These are phyloP conservation scores for Lupinus albus DNA, from an alignment of 306 rosid species.

Conservation along the genomic window DNA sequence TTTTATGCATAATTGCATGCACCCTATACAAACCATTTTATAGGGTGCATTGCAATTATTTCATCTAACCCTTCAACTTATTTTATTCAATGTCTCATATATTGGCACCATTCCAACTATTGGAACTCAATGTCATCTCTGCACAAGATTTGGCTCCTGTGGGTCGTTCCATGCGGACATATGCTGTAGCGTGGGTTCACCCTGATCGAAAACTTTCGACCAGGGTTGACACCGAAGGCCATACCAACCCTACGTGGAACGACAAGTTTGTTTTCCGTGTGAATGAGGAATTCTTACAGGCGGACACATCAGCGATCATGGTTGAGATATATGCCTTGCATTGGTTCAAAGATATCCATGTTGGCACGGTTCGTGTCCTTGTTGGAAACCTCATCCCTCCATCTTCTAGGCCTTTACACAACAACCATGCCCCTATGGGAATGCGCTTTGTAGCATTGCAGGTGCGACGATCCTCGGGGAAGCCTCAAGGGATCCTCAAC, in stretches of 20 bases:
- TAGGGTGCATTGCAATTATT: background rate
- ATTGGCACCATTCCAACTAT: conserved; percentile 62
- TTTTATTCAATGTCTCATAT: conserved; percentile 51
- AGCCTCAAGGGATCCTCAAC: conserved; percentile 89
- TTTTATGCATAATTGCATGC: background rate
- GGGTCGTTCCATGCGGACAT: conserved; percentile 70
- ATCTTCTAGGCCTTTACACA: conserved; percentile 31
- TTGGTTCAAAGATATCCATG: conserved; percentile 84
- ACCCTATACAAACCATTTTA: background rate
- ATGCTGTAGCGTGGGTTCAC: conserved; percentile 79
- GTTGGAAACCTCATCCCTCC: conserved; percentile 66
- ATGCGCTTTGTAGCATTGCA: conserved; percentile 87
- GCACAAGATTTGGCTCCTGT: conserved; percentile 74
- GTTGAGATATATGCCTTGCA: conserved; percentile 83
- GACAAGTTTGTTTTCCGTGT: conserved; percentile 91
- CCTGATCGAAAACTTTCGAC: conserved; percentile 82
- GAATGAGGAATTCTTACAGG: conserved; percentile 63
- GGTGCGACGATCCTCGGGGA: conserved; percentile 72
- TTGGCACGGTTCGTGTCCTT: conserved; percentile 79
- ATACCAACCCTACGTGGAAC: conserved; percentile 82
- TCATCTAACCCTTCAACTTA: background rate
- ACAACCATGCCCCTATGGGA: conserved; percentile 49
- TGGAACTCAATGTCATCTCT: conserved; percentile 76
- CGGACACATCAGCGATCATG: conserved; percentile 76
- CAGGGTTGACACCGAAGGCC: conserved; percentile 71